Conservation (phyloP, 805 yeast genomes). For the Tetrapisispora fleetii region DNA sequence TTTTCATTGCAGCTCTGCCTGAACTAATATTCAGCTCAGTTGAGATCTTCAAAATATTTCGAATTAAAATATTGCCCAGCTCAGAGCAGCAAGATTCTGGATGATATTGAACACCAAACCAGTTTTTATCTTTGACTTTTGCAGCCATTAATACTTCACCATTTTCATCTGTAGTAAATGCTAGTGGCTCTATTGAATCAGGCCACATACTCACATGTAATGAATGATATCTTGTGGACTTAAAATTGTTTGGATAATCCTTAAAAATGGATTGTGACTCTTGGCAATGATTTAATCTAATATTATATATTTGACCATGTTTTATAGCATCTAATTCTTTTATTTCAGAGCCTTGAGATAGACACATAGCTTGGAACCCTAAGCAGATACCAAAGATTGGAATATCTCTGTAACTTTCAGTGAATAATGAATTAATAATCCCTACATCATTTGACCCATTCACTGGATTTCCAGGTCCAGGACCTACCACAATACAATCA, state of each 20-base stretch:
- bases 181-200: conserved; percentile 44
- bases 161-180: conserved; percentile 41
- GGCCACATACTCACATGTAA: conserved; percentile 38
- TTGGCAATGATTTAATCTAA: conserved; percentile 18
- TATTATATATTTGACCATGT: conserved; percentile 76
- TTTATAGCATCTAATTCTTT: conserved; percentile 45
- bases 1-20: conserved; percentile 11
- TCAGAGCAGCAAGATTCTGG: conserved; percentile 89
- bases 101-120: conserved; percentile 92
- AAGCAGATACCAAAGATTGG: conserved; percentile 89
- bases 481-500: conserved; percentile 80
- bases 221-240: conserved; percentile 85
- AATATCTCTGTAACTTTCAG: conserved; percentile 18
- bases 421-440: conserved; percentile 50
- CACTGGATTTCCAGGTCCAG: conserved; percentile 93
- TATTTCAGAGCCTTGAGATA: conserved; percentile 48
- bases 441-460: conserved; percentile 53
- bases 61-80: conserved; percentile 48
- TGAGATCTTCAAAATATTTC: conserved; percentile 41
- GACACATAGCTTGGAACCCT: conserved; percentile 81
- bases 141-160: conserved; percentile 69
- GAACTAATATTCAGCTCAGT: conserved; percentile 14
- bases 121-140: conserved; percentile 49
- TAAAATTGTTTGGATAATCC: conserved; percentile 36
- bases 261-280: conserved; percentile 30